Evolutionary conservation across 495 filamentous ascomycete genomes (phyloP).

Genomic region (Achaetomiella virescens): DNA sequence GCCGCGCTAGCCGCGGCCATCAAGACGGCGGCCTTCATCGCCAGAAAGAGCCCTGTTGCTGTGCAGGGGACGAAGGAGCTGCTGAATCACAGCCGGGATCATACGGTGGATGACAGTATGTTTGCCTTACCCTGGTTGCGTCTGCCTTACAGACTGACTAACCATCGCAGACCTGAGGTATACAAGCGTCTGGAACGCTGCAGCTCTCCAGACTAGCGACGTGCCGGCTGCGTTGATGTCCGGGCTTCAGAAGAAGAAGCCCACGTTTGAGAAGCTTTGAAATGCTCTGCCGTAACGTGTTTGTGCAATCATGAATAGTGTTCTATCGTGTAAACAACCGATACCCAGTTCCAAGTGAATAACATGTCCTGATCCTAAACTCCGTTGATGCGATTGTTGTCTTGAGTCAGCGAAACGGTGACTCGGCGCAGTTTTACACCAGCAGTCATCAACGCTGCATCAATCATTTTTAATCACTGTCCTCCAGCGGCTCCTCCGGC

Average conservation of each 20-base stretch:
- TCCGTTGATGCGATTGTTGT: no score
- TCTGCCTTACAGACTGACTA: constrained; percentile 1
- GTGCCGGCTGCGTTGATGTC: constrained; percentile 65
- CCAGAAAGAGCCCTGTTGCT: constrained; percentile 81
- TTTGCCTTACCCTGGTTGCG: constrained; percentile 14
- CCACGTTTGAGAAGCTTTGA: constrained; percentile 83
- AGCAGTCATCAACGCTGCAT: no score
- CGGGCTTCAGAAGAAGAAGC: constrained; percentile 71
- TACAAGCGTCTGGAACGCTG: constrained; percentile 80
- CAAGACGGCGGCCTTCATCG: constrained; percentile 60
- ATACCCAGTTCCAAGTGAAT: neutral
- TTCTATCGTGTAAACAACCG: neutral
- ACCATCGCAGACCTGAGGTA: constrained; percentile 60
- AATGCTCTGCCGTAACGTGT: neutral
- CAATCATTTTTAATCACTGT: constrained; percentile 32
- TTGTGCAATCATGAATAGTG: neutral
- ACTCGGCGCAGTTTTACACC: no score
- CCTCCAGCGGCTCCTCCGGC: constrained; percentile 32
- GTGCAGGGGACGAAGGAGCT: constrained; percentile 92
- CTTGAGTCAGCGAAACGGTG: neutral
- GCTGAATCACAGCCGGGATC: constrained; percentile 78
- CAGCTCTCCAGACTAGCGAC: constrained; percentile 76
- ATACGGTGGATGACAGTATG: constrained; percentile 68
- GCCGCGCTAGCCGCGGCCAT: constrained; percentile 56
- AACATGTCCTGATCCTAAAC: neutral